These are phyloP conservation scores for Salix purpurea DNA, from an alignment of 345 rosid species.

Conservation along the genomic window DNA sequence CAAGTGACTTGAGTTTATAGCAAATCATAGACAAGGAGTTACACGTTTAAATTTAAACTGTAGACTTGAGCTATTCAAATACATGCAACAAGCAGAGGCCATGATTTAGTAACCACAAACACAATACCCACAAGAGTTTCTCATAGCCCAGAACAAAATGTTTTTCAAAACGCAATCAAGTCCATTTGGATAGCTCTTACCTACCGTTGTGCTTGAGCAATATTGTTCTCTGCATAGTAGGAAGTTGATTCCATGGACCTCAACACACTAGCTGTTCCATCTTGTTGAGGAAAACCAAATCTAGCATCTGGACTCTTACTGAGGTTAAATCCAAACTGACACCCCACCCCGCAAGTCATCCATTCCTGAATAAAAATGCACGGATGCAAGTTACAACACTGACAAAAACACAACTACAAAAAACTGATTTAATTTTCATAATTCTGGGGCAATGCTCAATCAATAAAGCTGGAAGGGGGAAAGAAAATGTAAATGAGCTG, in stretches of 20 bases:
- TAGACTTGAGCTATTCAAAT: not conserved
- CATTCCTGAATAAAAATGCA: slow-evolving; percentile 46
- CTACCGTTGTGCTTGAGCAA: slow-evolving; percentile 91
- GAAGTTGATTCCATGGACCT: slow-evolving; percentile 93
- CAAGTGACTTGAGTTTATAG: too few relatives aligned
- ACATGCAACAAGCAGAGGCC: not conserved
- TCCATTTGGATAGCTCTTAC: slow-evolving; percentile 66
- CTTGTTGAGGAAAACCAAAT: slow-evolving; percentile 42
- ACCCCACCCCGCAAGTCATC: slow-evolving; percentile 61
- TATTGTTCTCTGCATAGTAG: slow-evolving; percentile 68
- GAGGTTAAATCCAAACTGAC: slow-evolving; percentile 51
- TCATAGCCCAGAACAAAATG: not conserved
- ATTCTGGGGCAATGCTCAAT: not conserved
- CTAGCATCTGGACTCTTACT: slow-evolving; percentile 58
- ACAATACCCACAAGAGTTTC: not conserved
- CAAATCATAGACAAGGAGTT: not conserved
- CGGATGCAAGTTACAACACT: not conserved
- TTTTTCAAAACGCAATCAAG: slow-evolving; percentile 11
- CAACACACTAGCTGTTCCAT: slow-evolving; percentile 46
- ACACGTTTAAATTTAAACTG: not conserved
- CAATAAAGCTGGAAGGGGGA: not conserved
- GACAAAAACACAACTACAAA: not conserved
- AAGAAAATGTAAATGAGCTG: not conserved
- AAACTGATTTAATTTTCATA: not conserved
- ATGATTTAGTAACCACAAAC: not conserved